Evolutionary conservation across 345 rosid genomes (phyloP), one percentile per base, ranked within the genome.

Genomic region (Moricandia moricandioides): DNA sequence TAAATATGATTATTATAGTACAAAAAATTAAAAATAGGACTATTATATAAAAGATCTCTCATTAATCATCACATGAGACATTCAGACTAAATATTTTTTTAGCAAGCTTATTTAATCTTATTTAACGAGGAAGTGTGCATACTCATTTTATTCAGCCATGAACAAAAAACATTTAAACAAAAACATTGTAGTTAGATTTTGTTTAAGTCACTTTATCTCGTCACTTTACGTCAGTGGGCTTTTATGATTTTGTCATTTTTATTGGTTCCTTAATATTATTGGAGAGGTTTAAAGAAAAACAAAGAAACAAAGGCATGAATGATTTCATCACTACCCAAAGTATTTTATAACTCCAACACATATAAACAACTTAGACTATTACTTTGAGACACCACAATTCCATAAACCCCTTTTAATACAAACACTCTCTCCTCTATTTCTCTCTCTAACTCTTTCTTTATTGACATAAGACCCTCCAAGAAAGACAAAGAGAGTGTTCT

Each of bases 101-200:
- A 45, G 51, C 51, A 45, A 45, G 47, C 16, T 45, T 14, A 45
- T 45, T 13, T 2, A 12, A 45, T 14, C 1, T 45, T 14, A 45
- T 45, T 45, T 45, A 45, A 40, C 14, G 49, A 40, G 49, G 49
- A 43, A 45, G 2, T 5, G 3, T 27, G 31, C 31, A 29, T 29
- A 29, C 31, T 29, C 31, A 29, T 3, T 29, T 29, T 29, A 29
- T 29, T 29, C 31, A 29, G 31, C 5, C 31, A 29, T 29, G 31
- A 4, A 29, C 31, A n/a, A n/a, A n/a, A n/a, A n/a, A n/a, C n/a
- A n/a, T n/a, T n/a, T n/a, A n/a, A n/a, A n/a, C n/a, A n/a, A n/a
- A n/a, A n/a, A n/a, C n/a, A n/a, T n/a, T n/a, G n/a, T n/a, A 45
- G 18, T 71, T 69, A 71, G 81, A 77, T 77, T 77, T 58, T 65